Conservation (phyloP, 257 asterid species). For the Solanum raphanifolium region DNA sequence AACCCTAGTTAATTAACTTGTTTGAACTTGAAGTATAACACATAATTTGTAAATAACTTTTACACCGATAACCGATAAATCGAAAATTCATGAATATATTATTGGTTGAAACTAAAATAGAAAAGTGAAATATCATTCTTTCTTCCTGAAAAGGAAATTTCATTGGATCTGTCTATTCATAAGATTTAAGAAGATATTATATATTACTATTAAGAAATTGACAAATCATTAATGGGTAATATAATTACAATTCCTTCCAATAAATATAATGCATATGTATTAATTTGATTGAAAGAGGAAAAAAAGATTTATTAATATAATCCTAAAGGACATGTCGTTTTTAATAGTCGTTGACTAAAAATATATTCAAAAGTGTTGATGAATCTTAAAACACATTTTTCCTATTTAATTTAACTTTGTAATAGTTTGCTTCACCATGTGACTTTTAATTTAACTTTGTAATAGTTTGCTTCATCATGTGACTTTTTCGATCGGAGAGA, state of each 20-base stretch:
- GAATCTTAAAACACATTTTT: neutral
- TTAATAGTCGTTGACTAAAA: neutral
- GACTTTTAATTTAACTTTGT: neutral
- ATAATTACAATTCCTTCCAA: neutral
- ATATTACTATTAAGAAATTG: neutral
- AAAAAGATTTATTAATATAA: too few species aligned
- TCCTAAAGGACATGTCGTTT: neutral
- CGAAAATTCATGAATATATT: neutral
- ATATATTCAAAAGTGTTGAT: neutral
- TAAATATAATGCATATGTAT: too few species aligned
- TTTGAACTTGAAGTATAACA: neutral
- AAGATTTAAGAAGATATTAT: neutral
- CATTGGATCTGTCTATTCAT: neutral
- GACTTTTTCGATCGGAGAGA: neutral
- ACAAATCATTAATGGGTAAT: neutral
- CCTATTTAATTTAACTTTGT: neutral
- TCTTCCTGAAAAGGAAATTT: neutral
- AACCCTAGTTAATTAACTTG: neutral
- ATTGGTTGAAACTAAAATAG: neutral
- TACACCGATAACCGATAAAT: neutral
- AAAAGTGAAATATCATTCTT: neutral
- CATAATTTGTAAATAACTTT: neutral
- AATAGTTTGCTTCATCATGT: neutral
- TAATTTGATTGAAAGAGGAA: neutral
- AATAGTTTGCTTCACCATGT: neutral